phyloP scores from a whole-genome alignment of 495 filamentous ascomycete genomes.

The Friedmanniomyces simplex region DNA sequence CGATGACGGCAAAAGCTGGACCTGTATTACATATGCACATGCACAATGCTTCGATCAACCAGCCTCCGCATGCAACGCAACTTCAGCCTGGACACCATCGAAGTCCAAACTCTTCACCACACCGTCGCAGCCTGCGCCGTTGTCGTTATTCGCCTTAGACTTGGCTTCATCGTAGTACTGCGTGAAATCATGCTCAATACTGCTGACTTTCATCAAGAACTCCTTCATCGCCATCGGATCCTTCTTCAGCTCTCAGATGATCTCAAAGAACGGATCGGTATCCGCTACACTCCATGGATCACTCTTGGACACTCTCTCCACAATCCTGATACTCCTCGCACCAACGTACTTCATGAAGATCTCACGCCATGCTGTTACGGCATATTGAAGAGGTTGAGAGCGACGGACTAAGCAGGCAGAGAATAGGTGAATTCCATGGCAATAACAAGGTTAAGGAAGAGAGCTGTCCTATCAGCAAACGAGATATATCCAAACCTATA shows the following conservation, averaged over 20 bases:
- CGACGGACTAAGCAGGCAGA: too few species aligned
- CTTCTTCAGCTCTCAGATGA: slow-evolving; percentile 15
- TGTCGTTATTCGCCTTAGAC: too few species aligned
- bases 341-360: slow-evolving; percentile 23
- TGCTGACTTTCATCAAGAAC: slow-evolving; percentile 11
- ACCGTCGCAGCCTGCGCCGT: neutral
- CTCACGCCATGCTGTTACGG: too few species aligned
- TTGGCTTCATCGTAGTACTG: slow-evolving; percentile 6
- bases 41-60: neutral
- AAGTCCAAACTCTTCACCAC: too few species aligned
- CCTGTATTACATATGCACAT: neutral
- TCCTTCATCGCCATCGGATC: slow-evolving; percentile 5
- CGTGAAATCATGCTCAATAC: slow-evolving; percentile 14
- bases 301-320: slow-evolving; percentile 10
- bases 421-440: too few species aligned
- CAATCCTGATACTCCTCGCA: slow-evolving; percentile 11
- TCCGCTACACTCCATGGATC: slow-evolving; percentile 17
- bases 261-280: slow-evolving; percentile 16
- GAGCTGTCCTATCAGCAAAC: too few species aligned
- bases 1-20: neutral
- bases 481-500: too few species aligned
- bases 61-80: neutral
- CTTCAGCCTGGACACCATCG: neutral
- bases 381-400: too few species aligned
- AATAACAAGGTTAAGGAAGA: too few species aligned